Evolutionary conservation across 2,329 filamentous ascomycete species (phyloP).

Genomic region (Lasiodiplodia sp.): DNA sequence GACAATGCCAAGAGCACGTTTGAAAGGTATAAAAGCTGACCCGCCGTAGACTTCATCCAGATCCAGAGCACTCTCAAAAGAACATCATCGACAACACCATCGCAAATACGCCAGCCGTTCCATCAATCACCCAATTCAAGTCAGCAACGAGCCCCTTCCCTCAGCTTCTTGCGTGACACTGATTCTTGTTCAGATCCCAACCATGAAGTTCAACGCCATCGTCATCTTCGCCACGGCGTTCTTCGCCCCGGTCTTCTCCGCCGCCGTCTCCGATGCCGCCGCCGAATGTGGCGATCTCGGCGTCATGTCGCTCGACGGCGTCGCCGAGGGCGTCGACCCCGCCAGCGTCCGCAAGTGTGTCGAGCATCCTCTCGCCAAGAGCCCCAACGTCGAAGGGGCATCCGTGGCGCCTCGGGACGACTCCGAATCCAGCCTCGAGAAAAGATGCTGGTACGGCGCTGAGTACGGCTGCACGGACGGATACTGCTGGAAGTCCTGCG

Average conservation of each 20-base stretch:
- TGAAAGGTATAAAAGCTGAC: no score
- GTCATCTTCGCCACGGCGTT: not conserved
- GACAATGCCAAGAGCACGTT: no score
- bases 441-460: not conserved
- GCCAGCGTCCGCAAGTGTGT: constrained; percentile 1
- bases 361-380: not conserved
- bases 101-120: no score
- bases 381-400: not conserved
- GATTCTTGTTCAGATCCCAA: no score
- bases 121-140: no score
- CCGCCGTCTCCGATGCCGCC: not conserved
- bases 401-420: no score
- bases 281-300: not conserved
- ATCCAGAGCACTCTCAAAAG: no score
- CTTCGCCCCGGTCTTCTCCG: not conserved
- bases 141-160: no score
- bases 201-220: no score
- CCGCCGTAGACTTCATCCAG: no score
- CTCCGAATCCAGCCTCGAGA: not conserved
- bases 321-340: not conserved
- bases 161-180: no score
- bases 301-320: not conserved
- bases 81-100: no score
- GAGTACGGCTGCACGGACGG: not conserved
- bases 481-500: constrained; percentile 1